A percentile compares a stretch with the other conserved stretches of the same genome.
phyloP scores from a whole-genome alignment of 2,329 filamentous ascomycete genomes.

The Akanthomyces muscarius region DNA sequence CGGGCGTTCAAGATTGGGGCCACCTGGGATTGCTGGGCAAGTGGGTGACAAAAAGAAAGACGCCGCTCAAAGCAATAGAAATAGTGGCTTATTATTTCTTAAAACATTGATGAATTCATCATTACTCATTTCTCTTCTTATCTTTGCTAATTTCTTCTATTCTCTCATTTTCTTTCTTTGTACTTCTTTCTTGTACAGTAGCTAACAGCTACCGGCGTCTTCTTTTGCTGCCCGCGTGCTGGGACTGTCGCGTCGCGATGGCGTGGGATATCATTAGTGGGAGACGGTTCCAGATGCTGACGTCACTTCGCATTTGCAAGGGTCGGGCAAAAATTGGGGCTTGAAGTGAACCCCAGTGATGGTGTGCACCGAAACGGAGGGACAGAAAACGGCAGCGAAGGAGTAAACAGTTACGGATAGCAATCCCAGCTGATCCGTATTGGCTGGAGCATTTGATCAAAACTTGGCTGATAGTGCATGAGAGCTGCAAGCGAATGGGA shows the following conservation, averaged over 20 bases:
- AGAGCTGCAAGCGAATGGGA: not conserved
- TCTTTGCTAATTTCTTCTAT: too few species aligned
- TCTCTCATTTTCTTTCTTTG: too few species aligned
- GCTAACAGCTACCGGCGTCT: too few species aligned
- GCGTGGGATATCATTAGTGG: not conserved
- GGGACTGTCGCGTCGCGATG: conserved; percentile 4
- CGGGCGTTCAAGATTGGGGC: not conserved
- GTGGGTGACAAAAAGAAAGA: too few species aligned
- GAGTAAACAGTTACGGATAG: not conserved
- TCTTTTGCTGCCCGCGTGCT: too few species aligned
- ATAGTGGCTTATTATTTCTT: too few species aligned
- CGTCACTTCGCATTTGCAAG: conserved; percentile 5
- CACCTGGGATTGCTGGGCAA: too few species aligned
- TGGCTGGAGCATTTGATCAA: not conserved
- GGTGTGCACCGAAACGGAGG: not conserved
- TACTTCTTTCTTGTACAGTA: too few species aligned
- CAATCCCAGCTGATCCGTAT: not conserved
- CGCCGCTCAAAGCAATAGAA: too few species aligned
- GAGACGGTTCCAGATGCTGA: conserved; percentile 2
- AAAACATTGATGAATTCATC: too few species aligned
- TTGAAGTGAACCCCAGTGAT: not conserved
- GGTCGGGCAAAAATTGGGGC: not conserved
- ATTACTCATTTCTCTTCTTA: too few species aligned
- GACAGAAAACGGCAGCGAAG: not conserved
- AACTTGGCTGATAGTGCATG: not conserved